Conservation (phyloP, 73 alveolate species). For the Paramecium sexaurelia region DNA sequence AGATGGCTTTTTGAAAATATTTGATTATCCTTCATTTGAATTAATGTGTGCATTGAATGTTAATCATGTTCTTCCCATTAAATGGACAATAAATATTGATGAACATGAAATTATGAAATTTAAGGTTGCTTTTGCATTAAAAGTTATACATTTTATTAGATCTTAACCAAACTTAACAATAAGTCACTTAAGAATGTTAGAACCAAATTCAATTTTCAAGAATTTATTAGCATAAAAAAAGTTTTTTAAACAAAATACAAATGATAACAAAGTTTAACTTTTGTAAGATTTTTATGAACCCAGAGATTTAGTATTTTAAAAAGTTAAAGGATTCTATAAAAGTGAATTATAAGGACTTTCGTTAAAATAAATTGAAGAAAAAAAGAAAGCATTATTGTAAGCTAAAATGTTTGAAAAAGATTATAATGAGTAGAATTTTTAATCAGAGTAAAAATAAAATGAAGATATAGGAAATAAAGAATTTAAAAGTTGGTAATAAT, state of each 20-base stretch:
- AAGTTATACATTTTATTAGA: conserved; percentile 27
- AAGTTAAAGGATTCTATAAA: conserved; percentile 47
- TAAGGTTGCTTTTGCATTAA: conserved; percentile 49
- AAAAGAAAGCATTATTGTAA: background rate
- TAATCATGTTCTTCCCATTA: conserved; percentile 59
- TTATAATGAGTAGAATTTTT: background rate
- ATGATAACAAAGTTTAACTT: conserved; percentile 45
- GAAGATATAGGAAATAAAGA: conserved; percentile 35
- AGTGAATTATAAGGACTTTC: conserved; percentile 59
- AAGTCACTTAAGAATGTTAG: conserved; percentile 13
- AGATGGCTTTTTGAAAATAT: conserved; percentile 18
- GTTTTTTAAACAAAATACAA: background rate
- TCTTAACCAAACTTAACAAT: conserved; percentile 35
- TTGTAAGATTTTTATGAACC: conserved; percentile 53
- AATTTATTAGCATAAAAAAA: background rate
- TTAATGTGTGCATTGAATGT: conserved; percentile 40
- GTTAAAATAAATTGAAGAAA: conserved; percentile 59
- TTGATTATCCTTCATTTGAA: background rate
- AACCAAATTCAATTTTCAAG: background rate
- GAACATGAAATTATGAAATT: conserved; percentile 57
- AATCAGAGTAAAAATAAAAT: background rate
- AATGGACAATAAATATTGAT: conserved; percentile 37
- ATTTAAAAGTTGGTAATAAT: background rate
- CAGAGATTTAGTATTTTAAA: conserved; percentile 48
- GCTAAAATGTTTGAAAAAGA: conserved; percentile 36